Evolutionary conservation across 139 green algal species (phyloP).

Genomic region (Ulvella scutata): DNA sequence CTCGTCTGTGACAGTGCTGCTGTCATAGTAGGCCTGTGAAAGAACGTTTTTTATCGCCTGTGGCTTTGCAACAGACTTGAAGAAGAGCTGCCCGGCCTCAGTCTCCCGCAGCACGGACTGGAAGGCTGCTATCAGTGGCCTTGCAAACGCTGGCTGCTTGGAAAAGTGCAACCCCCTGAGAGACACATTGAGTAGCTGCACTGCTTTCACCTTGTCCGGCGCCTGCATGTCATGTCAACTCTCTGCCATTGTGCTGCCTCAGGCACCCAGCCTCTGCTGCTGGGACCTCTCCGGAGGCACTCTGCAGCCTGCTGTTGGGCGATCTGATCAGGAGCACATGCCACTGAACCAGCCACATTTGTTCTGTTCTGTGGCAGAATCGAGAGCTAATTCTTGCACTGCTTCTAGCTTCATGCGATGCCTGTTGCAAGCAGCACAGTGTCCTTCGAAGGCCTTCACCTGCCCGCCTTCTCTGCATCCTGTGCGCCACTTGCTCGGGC

Average conservation of each 20-base stretch:
- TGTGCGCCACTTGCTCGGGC: no score
- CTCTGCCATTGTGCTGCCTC: no score
- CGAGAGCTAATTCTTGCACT: no score
- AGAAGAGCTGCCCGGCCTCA: slow-evolving; percentile 54
- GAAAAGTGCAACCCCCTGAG: slow-evolving; percentile 59
- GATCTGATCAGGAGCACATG: no score
- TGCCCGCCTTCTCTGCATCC: no score
- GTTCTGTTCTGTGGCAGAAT: no score
- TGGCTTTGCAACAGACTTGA: slow-evolving; percentile 46
- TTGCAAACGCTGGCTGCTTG: slow-evolving; percentile 27
- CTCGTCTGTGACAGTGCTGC: slow-evolving; percentile 74
- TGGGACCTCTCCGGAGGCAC: no score
- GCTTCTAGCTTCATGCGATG: no score
- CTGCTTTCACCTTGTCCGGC: slow-evolving; percentile 39
- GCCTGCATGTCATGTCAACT: slow-evolving; percentile 11
- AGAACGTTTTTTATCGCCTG: slow-evolving; percentile 62
- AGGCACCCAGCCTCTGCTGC: no score
- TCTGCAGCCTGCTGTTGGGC: no score
- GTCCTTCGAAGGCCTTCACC: no score
- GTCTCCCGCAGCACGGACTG: slow-evolving; percentile 56
- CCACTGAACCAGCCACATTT: slow-evolving; percentile 26
- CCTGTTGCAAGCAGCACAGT: no score
- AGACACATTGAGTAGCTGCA: slow-evolving; percentile 66
- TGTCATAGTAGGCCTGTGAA: slow-evolving; percentile 71
- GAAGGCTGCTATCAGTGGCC: slow-evolving; percentile 48